Percentiles rank a stretch among this genome's conserved stretches.
These are phyloP conservation scores for Russula compacta DNA, from an alignment of 768 basidiomycete genomes.

Conservation along the genomic window DNA sequence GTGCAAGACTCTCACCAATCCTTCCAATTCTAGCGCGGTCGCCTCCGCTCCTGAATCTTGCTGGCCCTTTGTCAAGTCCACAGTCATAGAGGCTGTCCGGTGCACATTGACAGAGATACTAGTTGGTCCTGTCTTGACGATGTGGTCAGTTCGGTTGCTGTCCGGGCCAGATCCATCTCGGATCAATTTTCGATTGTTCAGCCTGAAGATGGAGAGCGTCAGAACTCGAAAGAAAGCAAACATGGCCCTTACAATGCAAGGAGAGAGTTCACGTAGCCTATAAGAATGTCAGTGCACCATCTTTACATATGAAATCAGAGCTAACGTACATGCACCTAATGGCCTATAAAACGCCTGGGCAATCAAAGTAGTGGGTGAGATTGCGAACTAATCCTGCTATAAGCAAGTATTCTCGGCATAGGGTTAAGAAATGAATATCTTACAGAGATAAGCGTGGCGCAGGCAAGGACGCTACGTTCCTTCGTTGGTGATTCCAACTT, in stretches of 20 bases:
- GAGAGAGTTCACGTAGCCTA: constrained; percentile 45
- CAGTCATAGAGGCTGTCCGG: neutral
- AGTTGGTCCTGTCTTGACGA: too few relatives aligned
- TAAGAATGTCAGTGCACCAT: neutral
- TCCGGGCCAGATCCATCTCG: neutral
- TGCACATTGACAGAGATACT: too few relatives aligned
- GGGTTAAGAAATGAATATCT: neutral
- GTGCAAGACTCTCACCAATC: neutral
- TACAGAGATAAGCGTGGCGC: constrained; percentile 16
- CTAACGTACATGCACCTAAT: constrained; percentile 38
- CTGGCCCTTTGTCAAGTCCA: neutral
- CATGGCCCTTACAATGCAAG: constrained; percentile 26
- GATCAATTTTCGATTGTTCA: constrained; percentile 4
- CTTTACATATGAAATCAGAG: neutral
- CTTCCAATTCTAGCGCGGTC: neutral
- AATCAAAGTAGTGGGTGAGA: constrained; percentile 38
- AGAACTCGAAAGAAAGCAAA: neutral
- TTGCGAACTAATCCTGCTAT: constrained; percentile 11
- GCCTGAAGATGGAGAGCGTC: neutral
- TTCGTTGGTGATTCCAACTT: neutral
- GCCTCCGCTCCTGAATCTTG: neutral
- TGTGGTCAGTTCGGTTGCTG: too few relatives aligned
- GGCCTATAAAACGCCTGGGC: constrained; percentile 45
- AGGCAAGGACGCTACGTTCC: constrained; percentile 19
- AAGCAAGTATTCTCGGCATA: neutral